These are phyloP conservation scores for Arthrocladium fulminans DNA, from an alignment of 2,329 filamentous ascomycete species.

Conservation along the genomic window DNA sequence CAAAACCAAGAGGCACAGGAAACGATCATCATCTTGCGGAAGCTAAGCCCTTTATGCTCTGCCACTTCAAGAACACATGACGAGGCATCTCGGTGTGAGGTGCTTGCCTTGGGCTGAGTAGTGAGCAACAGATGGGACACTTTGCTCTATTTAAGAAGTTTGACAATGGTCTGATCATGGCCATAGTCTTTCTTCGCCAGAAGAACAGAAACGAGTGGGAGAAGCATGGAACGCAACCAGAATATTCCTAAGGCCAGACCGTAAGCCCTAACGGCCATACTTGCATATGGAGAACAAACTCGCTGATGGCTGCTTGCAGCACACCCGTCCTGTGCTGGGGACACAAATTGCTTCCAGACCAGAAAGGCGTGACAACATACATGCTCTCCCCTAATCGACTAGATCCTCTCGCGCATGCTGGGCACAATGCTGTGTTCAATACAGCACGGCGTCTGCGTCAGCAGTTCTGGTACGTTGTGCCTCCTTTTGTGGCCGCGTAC, in stretches of 20 bases:
- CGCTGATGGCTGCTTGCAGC: not conserved
- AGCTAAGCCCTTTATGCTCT: too few relatives aligned
- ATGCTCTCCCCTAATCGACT: conserved; percentile 61
- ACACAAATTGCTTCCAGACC: conserved; percentile 38
- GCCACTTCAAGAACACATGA: too few relatives aligned
- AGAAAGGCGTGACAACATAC: conserved; percentile 59
- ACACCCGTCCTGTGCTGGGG: conserved; percentile 1
- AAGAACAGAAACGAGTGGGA: too few relatives aligned
- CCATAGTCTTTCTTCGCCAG: too few relatives aligned
- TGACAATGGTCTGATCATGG: too few relatives aligned
- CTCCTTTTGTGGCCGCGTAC: conserved; percentile 71
- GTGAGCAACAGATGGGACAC: too few relatives aligned
- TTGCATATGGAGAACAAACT: not conserved
- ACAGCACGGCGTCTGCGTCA: conserved; percentile 73
- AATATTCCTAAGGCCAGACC: conserved; percentile 12
- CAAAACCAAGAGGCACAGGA: too few relatives aligned
- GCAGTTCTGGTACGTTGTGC: conserved; percentile 81
- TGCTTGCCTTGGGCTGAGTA: too few relatives aligned
- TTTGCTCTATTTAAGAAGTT: too few relatives aligned
- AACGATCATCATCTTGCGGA: too few relatives aligned
- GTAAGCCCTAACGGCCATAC: not conserved
- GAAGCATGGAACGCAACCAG: conserved; percentile 17
- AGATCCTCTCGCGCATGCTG: conserved; percentile 62
- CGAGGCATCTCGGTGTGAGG: too few relatives aligned
- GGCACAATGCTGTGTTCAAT: conserved; percentile 87